These are phyloP conservation scores for Podospora australis DNA, from an alignment of 495 filamentous ascomycete species.

Conservation along the genomic window DNA sequence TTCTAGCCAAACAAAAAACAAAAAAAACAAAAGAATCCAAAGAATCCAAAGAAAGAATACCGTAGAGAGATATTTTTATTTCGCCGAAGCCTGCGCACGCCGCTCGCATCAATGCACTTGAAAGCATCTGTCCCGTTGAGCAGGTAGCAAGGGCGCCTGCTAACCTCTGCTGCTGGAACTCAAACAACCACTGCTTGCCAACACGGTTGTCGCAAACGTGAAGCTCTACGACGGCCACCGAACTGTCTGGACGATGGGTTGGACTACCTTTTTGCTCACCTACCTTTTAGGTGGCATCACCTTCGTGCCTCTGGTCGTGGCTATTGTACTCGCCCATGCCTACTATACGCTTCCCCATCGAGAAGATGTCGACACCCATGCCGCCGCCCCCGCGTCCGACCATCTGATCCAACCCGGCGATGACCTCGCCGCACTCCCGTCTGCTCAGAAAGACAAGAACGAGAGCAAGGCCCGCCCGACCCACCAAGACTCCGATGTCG, in stretches of 20 bases:
- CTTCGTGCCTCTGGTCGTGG: conserved; percentile 71
- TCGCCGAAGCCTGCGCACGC: background rate
- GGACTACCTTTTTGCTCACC: conserved; percentile 61
- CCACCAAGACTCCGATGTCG: conserved; percentile 70
- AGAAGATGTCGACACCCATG: conserved; percentile 25
- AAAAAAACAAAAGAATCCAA: background rate
- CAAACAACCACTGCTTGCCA: background rate
- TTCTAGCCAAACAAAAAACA: conserved; percentile 2
- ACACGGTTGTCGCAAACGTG: background rate
- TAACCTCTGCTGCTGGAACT: background rate
- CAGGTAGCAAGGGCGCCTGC: conserved; percentile 24
- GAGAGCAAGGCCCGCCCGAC: conserved; percentile 36
- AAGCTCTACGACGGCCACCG: background rate
- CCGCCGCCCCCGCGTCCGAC: conserved; percentile 22
- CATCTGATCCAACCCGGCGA: conserved; percentile 44
- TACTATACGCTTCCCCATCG: conserved; percentile 59
- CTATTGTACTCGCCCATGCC: conserved; percentile 57
- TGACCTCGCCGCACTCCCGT: conserved; percentile 39
- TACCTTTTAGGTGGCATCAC: conserved; percentile 90
- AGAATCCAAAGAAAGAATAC: too few species aligned
- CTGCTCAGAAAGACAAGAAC: conserved; percentile 40
- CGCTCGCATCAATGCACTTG: conserved; percentile 22
- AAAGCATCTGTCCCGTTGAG: conserved; percentile 9
- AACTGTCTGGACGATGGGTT: conserved; percentile 51
- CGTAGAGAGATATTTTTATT: too few species aligned